Percentiles rank a stretch among this genome's conserved stretches.
These are phyloP conservation scores for Penicillium italicum DNA, from an alignment of 2,329 filamentous ascomycete genomes.

Conservation along the genomic window DNA sequence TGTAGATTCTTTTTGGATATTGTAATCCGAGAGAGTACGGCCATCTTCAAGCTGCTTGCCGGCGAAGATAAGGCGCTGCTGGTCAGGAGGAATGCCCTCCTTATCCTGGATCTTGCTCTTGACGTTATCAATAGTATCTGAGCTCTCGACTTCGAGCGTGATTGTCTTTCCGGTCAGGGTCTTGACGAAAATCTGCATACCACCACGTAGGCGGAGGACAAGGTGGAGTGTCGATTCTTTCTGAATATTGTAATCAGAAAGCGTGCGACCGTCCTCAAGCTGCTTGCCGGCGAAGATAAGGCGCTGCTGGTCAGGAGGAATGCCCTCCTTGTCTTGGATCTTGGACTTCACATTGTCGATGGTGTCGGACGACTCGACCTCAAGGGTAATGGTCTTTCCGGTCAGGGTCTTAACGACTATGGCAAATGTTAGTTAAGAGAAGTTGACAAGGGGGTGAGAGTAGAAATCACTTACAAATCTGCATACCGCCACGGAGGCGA, in stretches of 20 bases:
- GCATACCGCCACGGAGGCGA: conserved; percentile 63
- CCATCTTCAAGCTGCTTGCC: conserved; percentile 93
- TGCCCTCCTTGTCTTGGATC: conserved; percentile 97
- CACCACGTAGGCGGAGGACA: conserved; percentile 82
- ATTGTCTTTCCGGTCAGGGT: conserved; percentile 81
- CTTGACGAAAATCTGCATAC: conserved; percentile 61
- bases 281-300: conserved; percentile 96
- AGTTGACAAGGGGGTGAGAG: background rate
- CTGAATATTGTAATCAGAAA: conserved; percentile 93
- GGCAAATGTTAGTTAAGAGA: conserved; percentile 15
- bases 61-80: too few species aligned
- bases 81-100: conserved; percentile 86
- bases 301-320: conserved; percentile 92
- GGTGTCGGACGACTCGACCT: conserved; percentile 72
- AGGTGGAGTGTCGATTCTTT: conserved; percentile 85
- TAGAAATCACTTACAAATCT: conserved; percentile 55
- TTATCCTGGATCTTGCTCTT: conserved; percentile 83
- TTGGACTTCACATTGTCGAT: conserved; percentile 97
- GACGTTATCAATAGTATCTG: conserved; percentile 90
- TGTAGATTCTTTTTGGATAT: conserved; percentile 90
- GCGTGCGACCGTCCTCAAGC: conserved; percentile 86
- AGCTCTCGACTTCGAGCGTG: conserved; percentile 83
- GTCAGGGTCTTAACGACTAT: conserved; percentile 57
- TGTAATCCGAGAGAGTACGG: conserved; percentile 88
- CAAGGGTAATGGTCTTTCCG: conserved; percentile 63